Evolutionary conservation across 495 filamentous ascomycete species (phyloP), one percentile per base, ranked within the genome.

Genomic region (Podospora anserina): DNA sequence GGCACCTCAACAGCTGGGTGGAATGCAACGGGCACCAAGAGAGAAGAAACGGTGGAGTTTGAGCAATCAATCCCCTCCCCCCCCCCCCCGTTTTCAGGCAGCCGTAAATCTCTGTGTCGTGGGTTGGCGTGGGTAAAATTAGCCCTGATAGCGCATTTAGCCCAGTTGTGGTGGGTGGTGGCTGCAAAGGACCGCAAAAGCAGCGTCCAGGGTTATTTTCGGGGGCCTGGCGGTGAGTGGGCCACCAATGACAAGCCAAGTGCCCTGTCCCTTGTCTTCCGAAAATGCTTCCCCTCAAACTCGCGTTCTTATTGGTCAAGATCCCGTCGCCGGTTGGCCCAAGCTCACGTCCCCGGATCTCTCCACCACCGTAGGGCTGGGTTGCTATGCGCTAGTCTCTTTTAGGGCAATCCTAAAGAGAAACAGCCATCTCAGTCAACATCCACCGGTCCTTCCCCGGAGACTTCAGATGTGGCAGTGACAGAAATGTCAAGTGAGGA

Each of bases 121-220:
- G 30, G 55, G n/a, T 58, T 56, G 13, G 39, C 39, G 53, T 66
- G 64, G 64, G 64, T 66, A 57, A 58, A 66, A 32, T 66, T 66
- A 66, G 64, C 64, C 64, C 49, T 6, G 13, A 18, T 34, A 34
- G 32, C 7, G 27, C 44, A 66, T 66, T 66, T 66, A 57, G 64
- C 64, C 64, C 64, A 66, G 16, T 66, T 66, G 34, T 19, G 28
- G 30, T 16, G 27, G 32, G 39, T 49, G 39, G 39, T 49, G 1
- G 39, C 39, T 49, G 39, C 39, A 49, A 16, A 49, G 13, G 39
- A 49, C 39, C 1, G 13, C 61, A 39, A 63, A 49, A 63, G 61
- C 61, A 63, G 61, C 32, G 55, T 58, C 5, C 39, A 32, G 61
- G 64, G 53, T 54, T 57, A 39, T 66, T 56, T 34, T 58, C 23